Base-by-base conservation (phyloP, 257 asterid genomes). In the Apocynum venetum region DNA sequence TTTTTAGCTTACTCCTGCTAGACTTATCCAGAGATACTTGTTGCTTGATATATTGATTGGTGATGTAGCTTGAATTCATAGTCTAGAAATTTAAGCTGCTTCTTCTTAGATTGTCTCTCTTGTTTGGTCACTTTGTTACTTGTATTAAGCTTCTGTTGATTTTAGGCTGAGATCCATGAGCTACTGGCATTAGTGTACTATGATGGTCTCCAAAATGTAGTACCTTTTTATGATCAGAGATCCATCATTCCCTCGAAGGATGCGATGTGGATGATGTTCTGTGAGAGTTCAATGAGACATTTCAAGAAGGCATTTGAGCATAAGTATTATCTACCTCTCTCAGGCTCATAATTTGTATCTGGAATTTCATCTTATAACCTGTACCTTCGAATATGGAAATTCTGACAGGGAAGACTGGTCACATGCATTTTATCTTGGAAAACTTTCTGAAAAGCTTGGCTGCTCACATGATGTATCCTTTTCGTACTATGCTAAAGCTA, bases 141-240 rank as follows among this genome's bases (percentile, higher is more conserved):
- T 6, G 57, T 13, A 44, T 71, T 71, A 59, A 52, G 73, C 47
- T 68, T 52, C 59, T 52, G 68, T 56, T 80, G 81, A 71, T 85
- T 89, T 73, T 93, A 95, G 98, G 97, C 93, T 20, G 99, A 96
- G 91, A 93, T 96, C 84, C 99, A 96, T 40, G 98, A 93, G 90
- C 82, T 93, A 83, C 84, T 96, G 89, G 99, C 99, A 66, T 77
- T 96, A 74, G 98, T 96, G 70, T 96, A 93, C 85, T 91, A 96
- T 85, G 99, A 93, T 84, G 97, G 98, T 73, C 83, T 93, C 84
- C 99, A 96, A 88, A 96, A 96, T 79, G 99, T 96, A 72, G 99
- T 91, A 67, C 99, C 99, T 78, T 86, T 96, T 81, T 93, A 93
- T 84, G 99, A 96, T 86, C 99, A 93, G 82, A 89, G 99, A 84